phyloP scores from a whole-genome alignment of 164 flowering plant genomes.

The Platanus orientalis region DNA sequence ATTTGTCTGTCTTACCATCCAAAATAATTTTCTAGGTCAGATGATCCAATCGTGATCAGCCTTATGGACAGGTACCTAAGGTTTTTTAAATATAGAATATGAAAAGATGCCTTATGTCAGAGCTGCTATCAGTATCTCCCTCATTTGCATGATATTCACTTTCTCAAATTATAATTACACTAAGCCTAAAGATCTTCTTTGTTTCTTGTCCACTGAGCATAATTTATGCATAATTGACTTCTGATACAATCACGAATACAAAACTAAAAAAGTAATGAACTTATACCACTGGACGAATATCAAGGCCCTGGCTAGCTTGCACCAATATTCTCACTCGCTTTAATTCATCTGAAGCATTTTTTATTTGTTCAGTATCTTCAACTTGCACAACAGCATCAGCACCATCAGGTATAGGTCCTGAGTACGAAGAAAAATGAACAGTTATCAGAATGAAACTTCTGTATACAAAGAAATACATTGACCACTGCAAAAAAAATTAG shows the following conservation, averaged over 20 bases:
- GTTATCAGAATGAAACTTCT: not conserved
- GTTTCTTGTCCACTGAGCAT: not conserved
- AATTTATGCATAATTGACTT: not conserved
- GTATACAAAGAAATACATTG: not conserved
- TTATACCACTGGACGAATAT: slow-evolving; percentile 92
- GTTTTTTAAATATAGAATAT: not conserved
- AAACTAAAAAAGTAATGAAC: not conserved
- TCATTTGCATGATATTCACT: too few relatives aligned
- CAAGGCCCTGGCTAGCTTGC: slow-evolving; percentile 55
- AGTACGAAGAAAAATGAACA: slow-evolving; percentile 1
- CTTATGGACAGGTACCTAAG: not conserved
- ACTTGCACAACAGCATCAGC: slow-evolving; percentile 96
- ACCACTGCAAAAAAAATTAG: not conserved
- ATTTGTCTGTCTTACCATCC: not conserved
- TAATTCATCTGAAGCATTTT: slow-evolving; percentile 27
- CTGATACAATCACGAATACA: not conserved
- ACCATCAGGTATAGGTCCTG: slow-evolving; percentile 96
- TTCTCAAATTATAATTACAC: too few relatives aligned
- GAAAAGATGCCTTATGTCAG: not conserved
- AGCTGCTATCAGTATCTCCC: not conserved
- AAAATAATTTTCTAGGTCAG: not conserved
- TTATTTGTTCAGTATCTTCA: slow-evolving; percentile 69
- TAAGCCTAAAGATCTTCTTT: not conserved
- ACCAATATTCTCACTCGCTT: slow-evolving; percentile 64
- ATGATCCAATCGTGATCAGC: not conserved